These are phyloP conservation scores for Holtermanniella nyarrowii DNA, from an alignment of 768 basidiomycete species.

Conservation along the genomic window DNA sequence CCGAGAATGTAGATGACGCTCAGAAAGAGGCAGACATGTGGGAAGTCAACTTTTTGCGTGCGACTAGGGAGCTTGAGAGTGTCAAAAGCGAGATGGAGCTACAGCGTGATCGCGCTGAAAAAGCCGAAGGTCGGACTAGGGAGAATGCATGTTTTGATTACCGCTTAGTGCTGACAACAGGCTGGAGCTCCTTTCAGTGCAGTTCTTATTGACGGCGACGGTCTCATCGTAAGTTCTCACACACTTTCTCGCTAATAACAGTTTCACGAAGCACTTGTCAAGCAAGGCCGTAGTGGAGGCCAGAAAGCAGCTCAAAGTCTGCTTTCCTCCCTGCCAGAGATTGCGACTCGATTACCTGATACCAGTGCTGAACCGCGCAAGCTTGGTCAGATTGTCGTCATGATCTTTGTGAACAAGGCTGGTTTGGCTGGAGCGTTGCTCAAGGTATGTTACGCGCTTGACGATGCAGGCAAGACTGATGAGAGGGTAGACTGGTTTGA, in stretches of 20 bases:
- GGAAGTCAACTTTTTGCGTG: no score
- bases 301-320: slow-evolving; percentile 25
- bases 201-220: slow-evolving; percentile 30
- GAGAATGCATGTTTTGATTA: no score
- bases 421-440: slow-evolving; percentile 20
- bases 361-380: not conserved
- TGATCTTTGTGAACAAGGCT: slow-evolving; percentile 29
- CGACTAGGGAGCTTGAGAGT: no score
- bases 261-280: slow-evolving; percentile 22
- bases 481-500: slow-evolving; percentile 13
- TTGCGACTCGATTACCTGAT: not conserved
- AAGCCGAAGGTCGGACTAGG: no score
- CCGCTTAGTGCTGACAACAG: no score
- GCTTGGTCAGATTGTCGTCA: slow-evolving; percentile 18
- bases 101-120: no score
- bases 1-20: no score
- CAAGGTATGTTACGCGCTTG: slow-evolving; percentile 9
- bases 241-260: not conserved
- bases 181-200: slow-evolving; percentile 12
- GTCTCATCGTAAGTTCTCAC: slow-evolving; percentile 20
- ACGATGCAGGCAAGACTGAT: not conserved
- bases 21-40: no score
- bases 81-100: no score
- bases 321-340: slow-evolving; percentile 15
- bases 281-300: slow-evolving; percentile 26